These are phyloP conservation scores for Cenococcum geophilum DNA, from an alignment of 495 filamentous ascomycete species.

Conservation along the genomic window DNA sequence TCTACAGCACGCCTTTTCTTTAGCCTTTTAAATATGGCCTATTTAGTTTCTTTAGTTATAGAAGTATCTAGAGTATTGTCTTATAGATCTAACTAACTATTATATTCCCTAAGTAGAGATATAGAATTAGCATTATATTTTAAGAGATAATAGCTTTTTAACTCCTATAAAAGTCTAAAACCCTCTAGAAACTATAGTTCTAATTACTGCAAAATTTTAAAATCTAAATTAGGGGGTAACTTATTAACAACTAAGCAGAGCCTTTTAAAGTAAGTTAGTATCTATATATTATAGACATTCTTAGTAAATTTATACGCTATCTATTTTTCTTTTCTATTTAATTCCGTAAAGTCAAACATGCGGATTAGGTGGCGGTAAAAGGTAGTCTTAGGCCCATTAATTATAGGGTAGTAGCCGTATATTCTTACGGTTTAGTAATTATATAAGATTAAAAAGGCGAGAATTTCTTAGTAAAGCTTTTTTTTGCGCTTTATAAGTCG, in stretches of 20 bases:
- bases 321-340: constrained; percentile 37
- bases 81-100: constrained; percentile 2
- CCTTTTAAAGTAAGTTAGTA: constrained; percentile 26
- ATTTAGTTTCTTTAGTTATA: not conserved
- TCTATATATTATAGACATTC: constrained; percentile 29
- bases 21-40: no score
- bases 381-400: constrained; percentile 17
- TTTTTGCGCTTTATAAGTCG: constrained; percentile 34
- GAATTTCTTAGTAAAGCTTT: constrained; percentile 40
- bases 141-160: not conserved
- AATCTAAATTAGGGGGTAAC: constrained; percentile 17
- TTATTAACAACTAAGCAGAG: constrained; percentile 23
- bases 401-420: constrained; percentile 21
- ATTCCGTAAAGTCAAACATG: constrained; percentile 34
- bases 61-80: constrained; percentile 13
- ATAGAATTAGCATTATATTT: not conserved
- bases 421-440: constrained; percentile 39
- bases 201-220: constrained; percentile 3
- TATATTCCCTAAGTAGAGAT: not conserved
- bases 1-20: no score
- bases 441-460: constrained; percentile 47
- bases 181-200: not conserved
- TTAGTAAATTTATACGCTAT: constrained; percentile 30
- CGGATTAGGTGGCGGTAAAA: constrained; percentile 36
- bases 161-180: not conserved